These are phyloP conservation scores for Pseudogymnoascus sp. DNA, from an alignment of 2,329 filamentous ascomycete genomes.

Conservation along the genomic window DNA sequence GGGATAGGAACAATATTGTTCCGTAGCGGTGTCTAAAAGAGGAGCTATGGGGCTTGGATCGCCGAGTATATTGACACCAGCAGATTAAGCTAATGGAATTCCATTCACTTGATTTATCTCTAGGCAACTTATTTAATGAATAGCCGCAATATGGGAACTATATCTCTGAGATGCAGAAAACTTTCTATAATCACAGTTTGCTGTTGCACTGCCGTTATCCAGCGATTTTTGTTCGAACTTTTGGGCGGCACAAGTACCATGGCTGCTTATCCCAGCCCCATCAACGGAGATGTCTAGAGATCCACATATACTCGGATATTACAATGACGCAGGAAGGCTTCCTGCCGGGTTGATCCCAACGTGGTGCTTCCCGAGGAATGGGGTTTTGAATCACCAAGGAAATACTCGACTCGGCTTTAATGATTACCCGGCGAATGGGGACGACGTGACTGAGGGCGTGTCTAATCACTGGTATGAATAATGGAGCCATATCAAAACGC, in stretches of 20 bases:
- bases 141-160: neutral
- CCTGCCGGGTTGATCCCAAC: neutral
- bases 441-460: neutral
- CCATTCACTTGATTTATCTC: neutral
- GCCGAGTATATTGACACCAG: neutral
- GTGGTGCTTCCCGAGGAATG: neutral
- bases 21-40: neutral
- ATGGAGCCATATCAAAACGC: neutral
- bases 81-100: neutral
- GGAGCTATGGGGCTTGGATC: too few relatives aligned
- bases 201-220: neutral
- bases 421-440: constrained; percentile 1
- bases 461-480: neutral
- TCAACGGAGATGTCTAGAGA: neutral
- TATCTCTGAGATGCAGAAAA: neutral
- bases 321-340: neutral
- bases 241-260: neutral
- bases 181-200: neutral
- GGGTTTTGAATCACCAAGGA: neutral
- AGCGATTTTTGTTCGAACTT: neutral
- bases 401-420: neutral
- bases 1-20: constrained; percentile 2
- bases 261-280: neutral
- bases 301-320: constrained; percentile 3
- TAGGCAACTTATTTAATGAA: neutral